Evolutionary conservation across 768 basidiomycete genomes (phyloP).

Genomic region (Lactarius hatsudake): DNA sequence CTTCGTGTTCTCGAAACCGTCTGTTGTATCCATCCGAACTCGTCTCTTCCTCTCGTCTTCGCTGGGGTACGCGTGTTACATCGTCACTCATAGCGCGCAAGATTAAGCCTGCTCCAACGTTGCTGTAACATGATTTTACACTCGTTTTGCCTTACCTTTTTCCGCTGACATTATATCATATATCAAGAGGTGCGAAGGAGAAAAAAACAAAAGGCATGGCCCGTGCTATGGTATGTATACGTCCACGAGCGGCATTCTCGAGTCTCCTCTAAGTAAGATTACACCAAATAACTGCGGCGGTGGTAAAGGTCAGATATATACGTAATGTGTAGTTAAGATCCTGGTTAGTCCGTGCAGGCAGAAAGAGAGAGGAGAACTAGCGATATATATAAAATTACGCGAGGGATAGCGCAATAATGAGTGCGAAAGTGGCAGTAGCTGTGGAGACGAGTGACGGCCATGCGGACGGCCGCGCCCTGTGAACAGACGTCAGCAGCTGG

Average conservation of each 20-base stretch:
- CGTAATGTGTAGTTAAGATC: constrained; percentile 1
- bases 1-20: too few relatives aligned
- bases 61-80: too few relatives aligned
- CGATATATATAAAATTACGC: neutral
- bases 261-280: constrained; percentile 10
- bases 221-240: neutral
- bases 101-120: neutral
- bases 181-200: neutral
- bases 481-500: neutral
- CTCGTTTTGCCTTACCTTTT: neutral
- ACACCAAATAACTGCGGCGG: constrained; percentile 11
- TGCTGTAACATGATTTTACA: neutral
- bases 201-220: neutral
- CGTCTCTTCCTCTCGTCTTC: too few relatives aligned
- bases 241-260: constrained; percentile 9
- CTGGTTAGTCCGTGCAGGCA: constrained; percentile 10
- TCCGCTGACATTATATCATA: neutral
- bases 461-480: neutral
- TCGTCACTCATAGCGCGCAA: too few relatives aligned
- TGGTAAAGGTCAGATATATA: constrained; percentile 9
- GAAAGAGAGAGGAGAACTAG: neutral
- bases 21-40: too few relatives aligned
- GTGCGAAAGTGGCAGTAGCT: neutral
- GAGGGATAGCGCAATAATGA: constrained; percentile 9
- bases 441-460: neutral